phyloP scores from a whole-genome alignment of 2,329 filamentous ascomycete species.

The Exophiala calicioides region DNA sequence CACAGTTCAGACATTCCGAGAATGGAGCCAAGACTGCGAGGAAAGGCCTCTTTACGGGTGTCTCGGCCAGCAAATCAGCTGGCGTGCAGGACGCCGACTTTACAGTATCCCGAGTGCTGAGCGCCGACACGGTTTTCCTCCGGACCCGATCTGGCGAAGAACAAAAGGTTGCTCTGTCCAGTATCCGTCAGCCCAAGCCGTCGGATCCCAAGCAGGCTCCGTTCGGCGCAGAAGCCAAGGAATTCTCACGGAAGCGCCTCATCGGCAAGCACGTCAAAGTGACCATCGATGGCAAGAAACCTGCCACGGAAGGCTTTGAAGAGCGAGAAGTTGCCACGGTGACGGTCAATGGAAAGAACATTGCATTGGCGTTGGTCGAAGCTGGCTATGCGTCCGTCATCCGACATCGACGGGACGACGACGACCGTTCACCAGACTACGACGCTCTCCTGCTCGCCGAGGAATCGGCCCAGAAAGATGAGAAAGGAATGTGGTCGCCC shows the following conservation, averaged over 20 bases:
- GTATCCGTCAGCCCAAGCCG: constrained; percentile 87
- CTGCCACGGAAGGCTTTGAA: constrained; percentile 86
- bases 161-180: constrained; percentile 89
- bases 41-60: constrained; percentile 77
- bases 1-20: constrained; percentile 78
- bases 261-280: constrained; percentile 96
- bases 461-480: constrained; percentile 72
- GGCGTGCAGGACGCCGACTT: constrained; percentile 71
- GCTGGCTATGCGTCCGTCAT: constrained; percentile 93
- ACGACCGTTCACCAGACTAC: constrained; percentile 90
- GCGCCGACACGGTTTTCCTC: constrained; percentile 84
- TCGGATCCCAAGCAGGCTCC: constrained; percentile 83
- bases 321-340: constrained; percentile 93
- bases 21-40: constrained; percentile 76
- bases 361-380: constrained; percentile 82
- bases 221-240: constrained; percentile 91
- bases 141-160: constrained; percentile 82
- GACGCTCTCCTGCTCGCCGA: constrained; percentile 59
- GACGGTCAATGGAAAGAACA: constrained; percentile 78
- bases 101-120: constrained; percentile 79
- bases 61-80: constrained; percentile 66
- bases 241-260: constrained; percentile 87
- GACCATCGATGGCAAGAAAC: constrained; percentile 84
- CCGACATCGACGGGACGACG: constrained; percentile 90
- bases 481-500: constrained; percentile 92